Conservation (phyloP, 768 basidiomycete species). For the Lentinus tigrinus region DNA sequence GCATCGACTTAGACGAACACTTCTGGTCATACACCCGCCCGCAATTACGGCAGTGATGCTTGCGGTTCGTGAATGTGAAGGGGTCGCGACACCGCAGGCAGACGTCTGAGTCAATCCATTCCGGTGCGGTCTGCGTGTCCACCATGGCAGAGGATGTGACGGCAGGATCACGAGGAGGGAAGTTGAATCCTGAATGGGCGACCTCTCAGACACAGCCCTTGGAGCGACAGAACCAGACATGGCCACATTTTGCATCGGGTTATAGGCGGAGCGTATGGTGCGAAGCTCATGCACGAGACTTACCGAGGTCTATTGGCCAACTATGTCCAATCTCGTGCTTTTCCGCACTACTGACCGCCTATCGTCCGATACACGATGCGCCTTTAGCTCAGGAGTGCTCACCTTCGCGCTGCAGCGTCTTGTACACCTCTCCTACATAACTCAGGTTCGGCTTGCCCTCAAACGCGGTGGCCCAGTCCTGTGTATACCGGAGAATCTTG, state of each 20-base stretch:
- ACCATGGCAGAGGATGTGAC: slow-evolving; percentile 80
- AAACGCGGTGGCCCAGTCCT: slow-evolving; percentile 93
- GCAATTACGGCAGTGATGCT: slow-evolving; percentile 98
- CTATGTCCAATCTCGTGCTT: no score
- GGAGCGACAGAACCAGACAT: no score
- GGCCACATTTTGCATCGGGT: no score
- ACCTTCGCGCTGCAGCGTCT: slow-evolving; percentile 75
- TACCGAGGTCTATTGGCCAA: no score
- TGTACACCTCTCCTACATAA: slow-evolving; percentile 82
- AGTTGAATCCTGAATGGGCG: slow-evolving; percentile 61
- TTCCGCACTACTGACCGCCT: no score
- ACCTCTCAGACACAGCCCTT: neutral
- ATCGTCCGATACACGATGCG: no score
- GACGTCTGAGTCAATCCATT: slow-evolving; percentile 96
- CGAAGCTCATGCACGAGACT: no score
- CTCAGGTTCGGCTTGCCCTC: slow-evolving; percentile 71
- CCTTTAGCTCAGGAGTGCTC: no score
- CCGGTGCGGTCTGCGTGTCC: slow-evolving; percentile 87
- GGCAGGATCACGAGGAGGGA: slow-evolving; percentile 77
- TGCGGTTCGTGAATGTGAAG: slow-evolving; percentile 94
- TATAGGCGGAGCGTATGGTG: no score
- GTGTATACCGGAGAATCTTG: slow-evolving; percentile 74
- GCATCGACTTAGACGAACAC: slow-evolving; percentile 82
- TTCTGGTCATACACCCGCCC: slow-evolving; percentile 94
- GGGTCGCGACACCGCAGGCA: slow-evolving; percentile 90